phyloP scores from a whole-genome alignment of 2,329 filamentous ascomycete genomes.

The Plenodomus lindquistii region DNA sequence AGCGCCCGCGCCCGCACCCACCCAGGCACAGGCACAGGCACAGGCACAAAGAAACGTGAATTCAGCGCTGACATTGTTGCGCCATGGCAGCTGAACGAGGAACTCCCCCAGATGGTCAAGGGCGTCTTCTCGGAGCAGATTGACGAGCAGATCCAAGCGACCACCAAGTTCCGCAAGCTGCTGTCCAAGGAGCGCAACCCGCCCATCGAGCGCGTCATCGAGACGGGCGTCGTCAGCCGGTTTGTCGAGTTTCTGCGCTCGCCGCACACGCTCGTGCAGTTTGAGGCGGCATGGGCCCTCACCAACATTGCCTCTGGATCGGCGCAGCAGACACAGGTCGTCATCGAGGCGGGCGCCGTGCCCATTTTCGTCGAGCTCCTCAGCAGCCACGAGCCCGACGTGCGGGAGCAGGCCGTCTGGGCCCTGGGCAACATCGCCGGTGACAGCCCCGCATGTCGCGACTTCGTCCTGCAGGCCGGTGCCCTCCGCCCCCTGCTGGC shows the following conservation, averaged over 20 bases:
- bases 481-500: slow-evolving; percentile 87
- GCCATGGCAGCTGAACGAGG: slow-evolving; percentile 78
- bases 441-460: slow-evolving; percentile 95
- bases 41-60: neutral
- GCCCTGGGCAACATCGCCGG: slow-evolving; percentile 98
- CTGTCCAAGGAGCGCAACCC: slow-evolving; percentile 98
- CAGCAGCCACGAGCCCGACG: slow-evolving; percentile 94
- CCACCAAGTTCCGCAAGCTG: slow-evolving; percentile 97
- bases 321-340: slow-evolving; percentile 95
- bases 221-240: slow-evolving; percentile 94
- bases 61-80: slow-evolving; percentile 17
- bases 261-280: slow-evolving; percentile 96
- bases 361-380: slow-evolving; percentile 98
- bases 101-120: slow-evolving; percentile 96
- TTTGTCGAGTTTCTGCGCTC: slow-evolving; percentile 99
- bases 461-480: slow-evolving; percentile 91
- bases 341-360: slow-evolving; percentile 96
- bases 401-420: slow-evolving; percentile 98
- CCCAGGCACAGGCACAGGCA: neutral
- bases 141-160: slow-evolving; percentile 94
- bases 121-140: slow-evolving; percentile 99
- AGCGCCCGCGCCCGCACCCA: slow-evolving; percentile 1
- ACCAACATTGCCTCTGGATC: slow-evolving; percentile 99
- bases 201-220: slow-evolving; percentile 98
- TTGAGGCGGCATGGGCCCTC: slow-evolving; percentile 97